phyloP scores from a whole-genome alignment of 257 asterid species.

The Penstemon davidsonii region DNA sequence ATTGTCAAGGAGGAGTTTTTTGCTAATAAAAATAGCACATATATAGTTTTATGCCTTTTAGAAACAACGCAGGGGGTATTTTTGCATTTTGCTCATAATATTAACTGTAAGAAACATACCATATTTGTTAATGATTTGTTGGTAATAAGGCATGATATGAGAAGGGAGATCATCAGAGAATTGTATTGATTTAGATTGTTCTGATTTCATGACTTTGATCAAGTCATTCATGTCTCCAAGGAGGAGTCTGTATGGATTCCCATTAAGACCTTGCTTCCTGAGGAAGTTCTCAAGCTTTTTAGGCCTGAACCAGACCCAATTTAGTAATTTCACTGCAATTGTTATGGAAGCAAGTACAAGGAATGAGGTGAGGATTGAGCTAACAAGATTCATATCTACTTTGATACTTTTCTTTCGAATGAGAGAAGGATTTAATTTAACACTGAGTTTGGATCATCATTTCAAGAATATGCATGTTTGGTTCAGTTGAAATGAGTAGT shows the following conservation, averaged over 20 bases:
- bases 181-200: slow-evolving; percentile 31
- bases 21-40: too few relatives aligned
- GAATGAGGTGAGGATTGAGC: slow-evolving; percentile 24
- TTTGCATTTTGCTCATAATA: too few relatives aligned
- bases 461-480: too few relatives aligned
- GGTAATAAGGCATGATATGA: slow-evolving; percentile 34
- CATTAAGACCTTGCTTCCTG: slow-evolving; percentile 40
- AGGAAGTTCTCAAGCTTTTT: slow-evolving; percentile 39
- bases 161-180: slow-evolving; percentile 35
- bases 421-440: neutral
- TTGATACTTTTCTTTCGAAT: neutral
- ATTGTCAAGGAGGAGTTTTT: too few relatives aligned
- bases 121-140: slow-evolving; percentile 24
- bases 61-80: too few relatives aligned
- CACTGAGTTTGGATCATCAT: too few relatives aligned
- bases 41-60: too few relatives aligned
- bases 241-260: slow-evolving; percentile 38
- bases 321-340: slow-evolving; percentile 24
- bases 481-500: too few relatives aligned
- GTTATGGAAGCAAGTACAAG: slow-evolving; percentile 19
- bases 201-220: slow-evolving; percentile 14
- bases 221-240: slow-evolving; percentile 43
- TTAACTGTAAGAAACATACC: slow-evolving; percentile 20
- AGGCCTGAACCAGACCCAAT: slow-evolving; percentile 47
- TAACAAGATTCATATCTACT: slow-evolving; percentile 3